These are phyloP conservation scores for Thielaviopsis euricoi DNA, from an alignment of 2,329 filamentous ascomycete species.

Conservation along the genomic window DNA sequence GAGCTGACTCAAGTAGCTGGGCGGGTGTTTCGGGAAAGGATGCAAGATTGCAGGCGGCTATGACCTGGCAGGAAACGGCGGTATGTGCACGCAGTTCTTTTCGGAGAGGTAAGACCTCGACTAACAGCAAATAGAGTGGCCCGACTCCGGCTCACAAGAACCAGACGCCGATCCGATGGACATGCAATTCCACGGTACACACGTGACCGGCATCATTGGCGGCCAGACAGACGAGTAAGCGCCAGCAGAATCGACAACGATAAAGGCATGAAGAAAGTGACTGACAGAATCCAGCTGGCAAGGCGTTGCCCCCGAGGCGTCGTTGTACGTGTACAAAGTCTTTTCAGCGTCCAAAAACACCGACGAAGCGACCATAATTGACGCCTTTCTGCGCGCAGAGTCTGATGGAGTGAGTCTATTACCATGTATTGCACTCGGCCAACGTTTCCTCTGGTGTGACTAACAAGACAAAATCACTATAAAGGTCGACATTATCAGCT, in stretches of 20 bases:
- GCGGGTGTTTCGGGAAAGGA: constrained; percentile 23
- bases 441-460: background rate
- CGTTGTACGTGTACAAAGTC: constrained; percentile 13
- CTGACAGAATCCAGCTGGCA: constrained; percentile 2
- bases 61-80: constrained; percentile 20
- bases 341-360: constrained; percentile 30
- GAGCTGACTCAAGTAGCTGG: constrained; percentile 17
- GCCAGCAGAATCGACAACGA: too few relatives aligned
- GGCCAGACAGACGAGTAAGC: constrained; percentile 18
- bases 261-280: too few relatives aligned
- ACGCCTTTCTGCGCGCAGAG: constrained; percentile 21
- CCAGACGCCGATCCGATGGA: constrained; percentile 31
- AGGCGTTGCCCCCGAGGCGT: constrained; percentile 16
- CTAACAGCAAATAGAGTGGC: background rate
- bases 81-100: background rate
- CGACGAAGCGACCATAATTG: constrained; percentile 19
- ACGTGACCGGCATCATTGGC: constrained; percentile 19
- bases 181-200: constrained; percentile 23
- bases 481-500: constrained; percentile 25
- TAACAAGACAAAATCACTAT: too few relatives aligned
- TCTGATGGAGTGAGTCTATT: constrained; percentile 17
- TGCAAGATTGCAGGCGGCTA: constrained; percentile 24
- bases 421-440: background rate
- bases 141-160: constrained; percentile 19
- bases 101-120: background rate